phyloP scores from a whole-genome alignment of 768 basidiomycete species.

The Mycena metata region DNA sequence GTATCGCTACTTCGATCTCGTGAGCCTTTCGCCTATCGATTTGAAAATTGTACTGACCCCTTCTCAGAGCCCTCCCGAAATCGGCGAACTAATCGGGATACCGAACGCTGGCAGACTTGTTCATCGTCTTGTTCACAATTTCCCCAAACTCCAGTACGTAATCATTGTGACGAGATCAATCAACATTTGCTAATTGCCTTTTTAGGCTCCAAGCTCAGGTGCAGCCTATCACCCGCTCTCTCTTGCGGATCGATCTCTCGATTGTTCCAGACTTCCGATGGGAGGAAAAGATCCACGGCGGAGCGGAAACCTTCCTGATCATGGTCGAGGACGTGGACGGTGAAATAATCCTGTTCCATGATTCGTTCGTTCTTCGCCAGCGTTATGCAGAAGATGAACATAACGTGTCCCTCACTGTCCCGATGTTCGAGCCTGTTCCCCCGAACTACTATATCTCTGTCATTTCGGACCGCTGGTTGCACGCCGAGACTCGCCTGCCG shows the following conservation, averaged over 20 bases:
- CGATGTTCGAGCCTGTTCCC: constrained; percentile 97
- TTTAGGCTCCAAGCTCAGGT: constrained; percentile 92
- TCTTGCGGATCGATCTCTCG: constrained; percentile 92
- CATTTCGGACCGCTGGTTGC: constrained; percentile 95
- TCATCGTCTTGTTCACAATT: constrained; percentile 93
- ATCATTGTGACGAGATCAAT: constrained; percentile 18
- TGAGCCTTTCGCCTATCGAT: constrained; percentile 42
- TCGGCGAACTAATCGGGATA: constrained; percentile 95
- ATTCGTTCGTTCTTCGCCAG: constrained; percentile 91
- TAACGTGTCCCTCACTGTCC: constrained; percentile 93
- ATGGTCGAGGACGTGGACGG: constrained; percentile 98
- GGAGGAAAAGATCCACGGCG: constrained; percentile 95
- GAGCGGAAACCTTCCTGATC: constrained; percentile 92
- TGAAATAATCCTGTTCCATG: constrained; percentile 95
- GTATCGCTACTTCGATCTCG: constrained; percentile 96
- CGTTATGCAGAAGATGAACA: constrained; percentile 95
- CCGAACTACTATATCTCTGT: constrained; percentile 98
- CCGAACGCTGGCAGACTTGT: constrained; percentile 94
- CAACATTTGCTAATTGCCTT: neutral
- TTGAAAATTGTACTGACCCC: neutral
- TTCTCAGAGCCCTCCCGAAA: constrained; percentile 80
- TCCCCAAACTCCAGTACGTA: constrained; percentile 92
- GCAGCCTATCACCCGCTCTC: constrained; percentile 94
- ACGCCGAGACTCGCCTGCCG: constrained; percentile 93
- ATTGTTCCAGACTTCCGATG: constrained; percentile 99